Evolutionary conservation across 2,329 filamentous ascomycete species (phyloP), one percentile per base, ranked within the genome.

Genomic region (Mollisia scopiformis): DNA sequence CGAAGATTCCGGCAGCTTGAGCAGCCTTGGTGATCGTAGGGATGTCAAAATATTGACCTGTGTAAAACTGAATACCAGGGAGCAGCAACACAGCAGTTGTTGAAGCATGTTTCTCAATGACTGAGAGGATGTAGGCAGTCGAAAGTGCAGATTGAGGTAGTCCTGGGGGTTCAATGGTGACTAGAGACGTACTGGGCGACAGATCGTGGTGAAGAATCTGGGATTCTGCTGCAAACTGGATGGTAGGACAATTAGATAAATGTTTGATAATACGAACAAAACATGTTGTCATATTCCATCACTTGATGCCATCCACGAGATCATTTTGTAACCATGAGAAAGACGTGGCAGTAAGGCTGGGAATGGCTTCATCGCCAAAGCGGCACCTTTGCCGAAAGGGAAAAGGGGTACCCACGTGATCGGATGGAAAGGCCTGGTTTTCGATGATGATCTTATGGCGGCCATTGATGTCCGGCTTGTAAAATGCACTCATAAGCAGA

Each of bases 41-140:
- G 49, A 94, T 91, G 69, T 93, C 89, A 64, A 94, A 84, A 66
- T 88, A 84, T 70, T 93, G 90, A 54, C 91, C 91, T 0, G 88
- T 92, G 75, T 93, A 93, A 76, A 88, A 94, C 71, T 94, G 91
- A 57, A 94, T 87, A 1, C 89, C 90, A 0, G 90, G 89, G 3
- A 94, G 82, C 21, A 93, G 80, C n/a, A 93, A 78, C 21, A 94
- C 74, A 3, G 90, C 88, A 2, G 89, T 87, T 19, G 81, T 82
- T 6, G 81, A 76, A 19, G 88, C 87, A 72, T 93, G 86, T 31
- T 83, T 75, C 60, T 87, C 84, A 69, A 93, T 92, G 13, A 85
- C 75, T 21, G 83, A 81, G 46, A 91, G 78, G 54, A 93, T 90
- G 56, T 90, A 82, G 54, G 85, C 78, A 6, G 87, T 92, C 14